Base-by-base conservation (phyloP, 2,329 filamentous ascomycete species). In the Dactylonectria macrodidyma region DNA sequence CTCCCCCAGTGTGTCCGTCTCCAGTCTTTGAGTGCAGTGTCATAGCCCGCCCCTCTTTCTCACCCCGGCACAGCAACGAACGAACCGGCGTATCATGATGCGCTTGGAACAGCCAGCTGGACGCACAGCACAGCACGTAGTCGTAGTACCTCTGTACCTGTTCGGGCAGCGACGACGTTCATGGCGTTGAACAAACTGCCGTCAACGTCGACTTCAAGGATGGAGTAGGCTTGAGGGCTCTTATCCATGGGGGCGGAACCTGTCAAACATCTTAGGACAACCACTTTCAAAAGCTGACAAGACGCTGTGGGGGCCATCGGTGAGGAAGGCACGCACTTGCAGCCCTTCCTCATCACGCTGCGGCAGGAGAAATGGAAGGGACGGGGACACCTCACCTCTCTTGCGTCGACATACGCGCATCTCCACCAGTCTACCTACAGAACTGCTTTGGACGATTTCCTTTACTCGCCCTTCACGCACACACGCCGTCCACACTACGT, bases 341-440 rank as follows among this genome's bases (percentile, higher is more conserved):
- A 58, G 46, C 56, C 56, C 56, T 59, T 66, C 64, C 59, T 54
- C 38, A 58, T 66, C 62, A 47, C 64, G 41, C 52, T 66, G 59
- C 55, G 62, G 64, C 59, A 62, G 59, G 54, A 58, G 47, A 61
- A 66, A 66, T 62, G 64, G 64, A 66, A 62, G 64, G 36, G 38
- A 41, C 59, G 50, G 62, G 51, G 56, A 59, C 55, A 58, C 59
- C 54, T 46, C 47, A 65, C 47, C 59, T 52, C 58, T 55, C 41
- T 33, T 36, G 47, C 60, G 54, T 52, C 47, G 30, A 51, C 52
- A 38, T 51, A 46, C 24, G 30, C 30, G 34, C 63, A 72, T 64
- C 64, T 65, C 55, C 65, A 66, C 72, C 71, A 66, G 59, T 71
- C 67, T 70, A 66, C 64, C 72, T 66, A 62, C 60, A 67, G 63